These are phyloP conservation scores for Pseudotsuga menziesii DNA, from an alignment of 75 land plant genomes.

Conservation along the genomic window DNA sequence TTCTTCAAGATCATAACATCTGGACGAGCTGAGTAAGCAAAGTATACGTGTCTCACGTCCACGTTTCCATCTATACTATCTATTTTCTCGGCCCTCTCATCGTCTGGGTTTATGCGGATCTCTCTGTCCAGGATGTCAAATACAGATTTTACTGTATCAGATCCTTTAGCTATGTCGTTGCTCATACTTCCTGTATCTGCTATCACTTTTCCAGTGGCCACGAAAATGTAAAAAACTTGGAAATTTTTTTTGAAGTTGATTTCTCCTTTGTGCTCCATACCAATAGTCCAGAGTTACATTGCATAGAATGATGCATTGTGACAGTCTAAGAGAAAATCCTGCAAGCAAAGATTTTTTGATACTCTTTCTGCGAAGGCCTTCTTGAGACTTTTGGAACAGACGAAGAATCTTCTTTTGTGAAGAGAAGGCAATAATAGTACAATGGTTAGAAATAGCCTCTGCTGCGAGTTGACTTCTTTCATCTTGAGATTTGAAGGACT, in stretches of 20 bases:
- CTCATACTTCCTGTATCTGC: conserved; percentile 30
- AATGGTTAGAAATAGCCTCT: conserved; percentile 27
- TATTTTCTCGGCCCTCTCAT: neutral
- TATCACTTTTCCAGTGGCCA: conserved; percentile 26
- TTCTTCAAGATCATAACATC: conserved; percentile 17
- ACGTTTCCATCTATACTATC: conserved; percentile 16
- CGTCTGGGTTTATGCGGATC: conserved; percentile 15
- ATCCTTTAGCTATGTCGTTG: conserved; percentile 22
- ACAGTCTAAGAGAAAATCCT: conserved; percentile 13
- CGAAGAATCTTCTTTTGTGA: conserved; percentile 13
- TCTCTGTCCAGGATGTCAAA: conserved; percentile 20
- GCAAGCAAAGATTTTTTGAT: conserved; percentile 14
- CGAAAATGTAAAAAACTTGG: conserved; percentile 23
- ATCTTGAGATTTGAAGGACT: conserved; percentile 15
- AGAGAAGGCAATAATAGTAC: conserved; percentile 25
- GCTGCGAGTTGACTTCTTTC: conserved; percentile 15
- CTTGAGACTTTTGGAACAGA: conserved; percentile 4
- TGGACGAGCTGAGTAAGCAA: conserved; percentile 31
- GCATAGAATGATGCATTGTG: conserved; percentile 16
- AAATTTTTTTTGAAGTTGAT: conserved; percentile 15
- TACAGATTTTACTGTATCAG: conserved; percentile 11
- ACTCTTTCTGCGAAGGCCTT: conserved; percentile 1
- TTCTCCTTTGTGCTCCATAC: conserved; percentile 23
- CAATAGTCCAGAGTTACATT: conserved; percentile 12
- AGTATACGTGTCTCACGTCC: conserved; percentile 19